phyloP scores from a whole-genome alignment of 2,329 filamentous ascomycete species.

The Apiospora arundinis region DNA sequence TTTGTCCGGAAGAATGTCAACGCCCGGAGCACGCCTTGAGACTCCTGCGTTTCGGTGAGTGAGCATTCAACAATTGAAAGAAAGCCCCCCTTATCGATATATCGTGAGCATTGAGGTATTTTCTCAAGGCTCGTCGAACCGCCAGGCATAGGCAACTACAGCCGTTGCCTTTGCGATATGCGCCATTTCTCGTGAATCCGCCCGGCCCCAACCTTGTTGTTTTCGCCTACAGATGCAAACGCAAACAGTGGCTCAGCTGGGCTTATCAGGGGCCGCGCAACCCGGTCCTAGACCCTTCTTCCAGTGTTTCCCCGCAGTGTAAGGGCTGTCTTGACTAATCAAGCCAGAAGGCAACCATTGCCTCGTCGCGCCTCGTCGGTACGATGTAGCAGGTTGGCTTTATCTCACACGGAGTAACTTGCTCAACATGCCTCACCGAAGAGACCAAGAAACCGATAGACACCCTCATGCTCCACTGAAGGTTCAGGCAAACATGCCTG shows the following conservation, averaged over 20 bases:
- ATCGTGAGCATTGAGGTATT: not conserved
- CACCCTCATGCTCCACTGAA: not conserved
- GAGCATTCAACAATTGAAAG: not conserved
- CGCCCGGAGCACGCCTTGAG: not conserved
- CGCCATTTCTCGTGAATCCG: not conserved
- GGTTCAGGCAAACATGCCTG: not conserved
- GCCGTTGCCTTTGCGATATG: not conserved
- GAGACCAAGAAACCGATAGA: not conserved
- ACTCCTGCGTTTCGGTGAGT: not conserved
- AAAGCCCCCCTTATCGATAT: not conserved
- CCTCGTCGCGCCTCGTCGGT: conserved; percentile 4
- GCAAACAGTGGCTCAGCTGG: not conserved
- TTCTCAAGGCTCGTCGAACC: not conserved
- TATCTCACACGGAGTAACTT: not conserved
- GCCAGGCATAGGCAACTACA: not conserved
- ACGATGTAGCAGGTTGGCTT: not conserved
- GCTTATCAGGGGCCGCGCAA: not conserved
- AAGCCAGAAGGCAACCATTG: not conserved
- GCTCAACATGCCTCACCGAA: not conserved
- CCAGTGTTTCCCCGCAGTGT: not conserved
- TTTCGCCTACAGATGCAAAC: not conserved
- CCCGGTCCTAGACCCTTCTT: not conserved
- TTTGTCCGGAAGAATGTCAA: not conserved
- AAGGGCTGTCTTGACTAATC: not conserved
- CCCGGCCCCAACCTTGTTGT: not conserved